phyloP scores from a whole-genome alignment of 768 basidiomycete species.

The Kwoniella botswanensis region DNA sequence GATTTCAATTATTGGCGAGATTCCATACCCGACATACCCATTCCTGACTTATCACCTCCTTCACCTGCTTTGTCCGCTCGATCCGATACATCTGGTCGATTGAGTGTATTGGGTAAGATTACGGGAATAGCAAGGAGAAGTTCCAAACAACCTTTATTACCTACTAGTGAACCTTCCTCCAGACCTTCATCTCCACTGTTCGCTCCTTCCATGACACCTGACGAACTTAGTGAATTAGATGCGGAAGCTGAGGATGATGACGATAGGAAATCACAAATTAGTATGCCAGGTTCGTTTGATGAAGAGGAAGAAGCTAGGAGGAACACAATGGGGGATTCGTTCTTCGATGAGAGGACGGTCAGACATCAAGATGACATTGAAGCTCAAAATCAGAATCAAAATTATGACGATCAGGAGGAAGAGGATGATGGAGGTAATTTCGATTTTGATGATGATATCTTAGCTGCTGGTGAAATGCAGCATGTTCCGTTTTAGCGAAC shows the following conservation, averaged over 20 bases:
- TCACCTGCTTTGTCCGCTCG: conserved; percentile 93
- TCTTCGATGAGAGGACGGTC: conserved; percentile 3
- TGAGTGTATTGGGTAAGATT: conserved; percentile 57
- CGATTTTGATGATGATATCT: conserved; percentile 77
- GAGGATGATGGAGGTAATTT: conserved; percentile 67
- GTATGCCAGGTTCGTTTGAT: conserved; percentile 82
- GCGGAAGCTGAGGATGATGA: conserved; percentile 30
- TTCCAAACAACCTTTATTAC: conserved; percentile 48
- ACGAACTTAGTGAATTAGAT: conserved; percentile 56
- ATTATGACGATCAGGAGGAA: conserved; percentile 54
- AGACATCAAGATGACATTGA: conserved; percentile 21
- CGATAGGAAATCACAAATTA: conserved; percentile 66
- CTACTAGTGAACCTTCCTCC: conserved; percentile 51
- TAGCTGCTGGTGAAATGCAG: conserved; percentile 81
- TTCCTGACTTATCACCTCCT: conserved; percentile 68
- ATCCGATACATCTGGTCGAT: conserved; percentile 69
- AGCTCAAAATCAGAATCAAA: conserved; percentile 40
- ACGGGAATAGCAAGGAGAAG: conserved; percentile 55
- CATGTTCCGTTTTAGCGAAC: conserved; percentile 55
- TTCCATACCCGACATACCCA: conserved; percentile 73
- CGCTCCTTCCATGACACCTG: conserved; percentile 70
- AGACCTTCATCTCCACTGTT: conserved; percentile 70
- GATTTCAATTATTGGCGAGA: conserved; percentile 97
- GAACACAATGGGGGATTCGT: conserved; percentile 51
- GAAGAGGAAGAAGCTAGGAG: conserved; percentile 58